These are phyloP conservation scores for Pleurotus djamor DNA, from an alignment of 768 basidiomycete genomes.

Conservation along the genomic window DNA sequence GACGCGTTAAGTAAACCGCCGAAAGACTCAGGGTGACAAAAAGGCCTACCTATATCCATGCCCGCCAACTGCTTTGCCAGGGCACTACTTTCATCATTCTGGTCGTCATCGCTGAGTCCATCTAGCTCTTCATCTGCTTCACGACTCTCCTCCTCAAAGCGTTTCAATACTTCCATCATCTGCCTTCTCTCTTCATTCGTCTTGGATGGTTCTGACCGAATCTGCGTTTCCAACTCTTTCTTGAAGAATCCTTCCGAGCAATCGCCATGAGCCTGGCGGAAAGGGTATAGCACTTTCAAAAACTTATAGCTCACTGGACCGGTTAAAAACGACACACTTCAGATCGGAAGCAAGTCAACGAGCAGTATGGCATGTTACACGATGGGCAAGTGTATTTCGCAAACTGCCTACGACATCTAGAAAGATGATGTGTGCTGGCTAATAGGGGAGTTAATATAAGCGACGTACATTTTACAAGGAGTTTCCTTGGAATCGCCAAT, in stretches of 20 bases:
- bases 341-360: constrained; percentile 75
- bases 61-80: constrained; percentile 49
- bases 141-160: constrained; percentile 62
- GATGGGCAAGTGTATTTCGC: constrained; percentile 80
- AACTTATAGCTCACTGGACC: constrained; percentile 5
- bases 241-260: constrained; percentile 86
- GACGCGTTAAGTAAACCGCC: neutral
- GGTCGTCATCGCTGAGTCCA: constrained; percentile 30
- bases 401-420: constrained; percentile 72
- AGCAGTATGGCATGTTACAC: constrained; percentile 83
- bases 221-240: constrained; percentile 66
- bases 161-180: constrained; percentile 71
- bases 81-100: constrained; percentile 31
- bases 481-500: too few relatives aligned
- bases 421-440: neutral
- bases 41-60: constrained; percentile 59
- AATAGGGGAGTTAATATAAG: too few relatives aligned
- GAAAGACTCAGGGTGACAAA: neutral
- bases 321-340: constrained; percentile 41
- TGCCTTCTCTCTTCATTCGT: constrained; percentile 53
- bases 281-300: neutral
- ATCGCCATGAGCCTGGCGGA: constrained; percentile 51
- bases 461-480: too few relatives aligned
- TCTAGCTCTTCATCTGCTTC: constrained; percentile 31
- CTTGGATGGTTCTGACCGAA: constrained; percentile 53